Percentiles rank a stretch among this genome's conserved stretches.
Evolutionary conservation across 2,329 filamentous ascomycete genomes (phyloP).

Genomic region (Fusarium succisae): DNA sequence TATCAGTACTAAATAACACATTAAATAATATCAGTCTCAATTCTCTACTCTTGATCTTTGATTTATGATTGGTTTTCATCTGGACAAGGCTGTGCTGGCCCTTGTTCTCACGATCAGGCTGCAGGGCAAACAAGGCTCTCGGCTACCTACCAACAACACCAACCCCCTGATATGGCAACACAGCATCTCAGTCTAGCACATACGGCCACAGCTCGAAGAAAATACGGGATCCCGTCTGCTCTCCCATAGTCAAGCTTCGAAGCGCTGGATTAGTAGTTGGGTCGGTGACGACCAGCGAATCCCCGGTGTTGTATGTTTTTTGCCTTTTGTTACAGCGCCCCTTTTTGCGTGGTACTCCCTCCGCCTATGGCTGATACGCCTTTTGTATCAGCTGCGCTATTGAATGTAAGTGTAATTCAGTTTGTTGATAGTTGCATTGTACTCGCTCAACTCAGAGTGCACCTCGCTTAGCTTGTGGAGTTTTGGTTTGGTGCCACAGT

Average conservation of each 20-base stretch:
- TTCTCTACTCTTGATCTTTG: neutral
- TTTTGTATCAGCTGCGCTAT: too few relatives aligned
- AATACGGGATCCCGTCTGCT: slow-evolving; percentile 29
- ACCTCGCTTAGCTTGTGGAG: neutral
- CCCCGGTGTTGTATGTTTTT: slow-evolving; percentile 25
- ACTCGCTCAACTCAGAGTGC: neutral
- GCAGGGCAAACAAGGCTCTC: slow-evolving; percentile 5
- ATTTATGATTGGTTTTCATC: slow-evolving; percentile 2
- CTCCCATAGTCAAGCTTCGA: slow-evolving; percentile 29
- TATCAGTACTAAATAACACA: neutral
- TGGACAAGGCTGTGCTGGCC: neutral
- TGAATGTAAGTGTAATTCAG: neutral
- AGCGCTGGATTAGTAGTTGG: slow-evolving; percentile 31
- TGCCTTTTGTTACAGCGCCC: neutral
- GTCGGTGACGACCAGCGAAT: slow-evolving; percentile 31
- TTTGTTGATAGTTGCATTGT: neutral
- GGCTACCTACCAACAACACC: neutral
- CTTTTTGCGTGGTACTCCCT: neutral
- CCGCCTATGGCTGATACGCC: neutral
- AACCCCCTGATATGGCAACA: neutral
- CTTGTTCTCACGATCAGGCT: neutral
- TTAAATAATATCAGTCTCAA: neutral
- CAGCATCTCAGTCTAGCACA: neutral
- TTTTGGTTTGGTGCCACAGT: neutral
- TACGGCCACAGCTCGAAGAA: slow-evolving; percentile 29